A percentile compares a stretch with the other conserved stretches of the same genome.
Conservation (phyloP, 177 flowering plant species). For the Telopea speciosissima region DNA sequence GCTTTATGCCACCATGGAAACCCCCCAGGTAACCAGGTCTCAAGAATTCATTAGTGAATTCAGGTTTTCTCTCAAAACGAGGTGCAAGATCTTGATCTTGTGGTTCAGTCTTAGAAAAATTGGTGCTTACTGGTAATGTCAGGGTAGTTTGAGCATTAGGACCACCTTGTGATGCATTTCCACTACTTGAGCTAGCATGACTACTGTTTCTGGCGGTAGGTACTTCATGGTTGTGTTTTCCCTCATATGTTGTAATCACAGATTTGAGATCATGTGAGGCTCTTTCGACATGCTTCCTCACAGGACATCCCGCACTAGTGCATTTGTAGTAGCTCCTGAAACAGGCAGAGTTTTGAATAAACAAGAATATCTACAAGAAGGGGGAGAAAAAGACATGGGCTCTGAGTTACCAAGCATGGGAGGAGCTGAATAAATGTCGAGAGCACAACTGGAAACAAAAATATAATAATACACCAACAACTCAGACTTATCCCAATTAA, state of each 20-base stretch:
- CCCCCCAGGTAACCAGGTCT: conserved; percentile 31
- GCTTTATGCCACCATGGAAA: conserved; percentile 32
- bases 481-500: too few species aligned
- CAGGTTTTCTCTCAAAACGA: conserved; percentile 41
- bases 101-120: conserved; percentile 39
- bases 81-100: conserved; percentile 40
- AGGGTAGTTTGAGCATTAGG: conserved; percentile 23
- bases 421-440: background rate
- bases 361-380: background rate
- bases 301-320: conserved; percentile 73
- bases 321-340: conserved; percentile 92
- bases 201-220: conserved; percentile 63
- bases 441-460: background rate
- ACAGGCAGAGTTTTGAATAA: background rate
- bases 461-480: too few species aligned
- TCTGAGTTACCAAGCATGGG: background rate
- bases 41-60: conserved; percentile 25
- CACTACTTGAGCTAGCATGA: conserved; percentile 28
- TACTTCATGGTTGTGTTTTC: conserved; percentile 89
- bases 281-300: conserved; percentile 79
- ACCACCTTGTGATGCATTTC: conserved; percentile 16
- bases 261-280: conserved; percentile 62
- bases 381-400: background rate
- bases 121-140: conserved; percentile 28
- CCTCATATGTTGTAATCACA: conserved; percentile 76